Evolutionary conservation across 345 rosid genomes (phyloP), one percentile per base, ranked within the genome.

Genomic region (Triadica sebifera): DNA sequence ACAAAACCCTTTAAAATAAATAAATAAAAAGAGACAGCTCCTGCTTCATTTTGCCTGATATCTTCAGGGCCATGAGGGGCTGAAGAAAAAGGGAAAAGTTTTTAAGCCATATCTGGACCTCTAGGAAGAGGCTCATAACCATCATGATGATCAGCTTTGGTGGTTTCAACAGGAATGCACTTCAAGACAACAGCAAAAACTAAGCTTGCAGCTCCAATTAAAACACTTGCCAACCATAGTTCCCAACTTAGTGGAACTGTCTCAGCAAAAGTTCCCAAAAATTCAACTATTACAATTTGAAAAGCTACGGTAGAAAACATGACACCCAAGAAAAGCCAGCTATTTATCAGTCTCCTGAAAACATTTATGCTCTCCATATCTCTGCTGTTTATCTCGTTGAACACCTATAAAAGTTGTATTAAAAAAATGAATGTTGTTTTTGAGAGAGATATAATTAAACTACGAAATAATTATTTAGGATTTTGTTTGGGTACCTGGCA

Each of bases 321-420:
- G 15, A 91, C 90, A 12, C 74, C 77, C 25, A 87, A 45, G 87
- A 91, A 91, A 5, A 88, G 77, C 92, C 92, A 85, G 83, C 91
- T 89, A 22, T 58, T 65, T 38, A 87, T 84, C 25, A 89, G 74
- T 66, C 89, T 90, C 3, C 25, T 53, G 71, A 91, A 84, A 11
- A 91, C 89, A 25, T 89, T 88, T 69, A 89, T 82, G 87, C 85
- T 88, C 84, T 85, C 92, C 83, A 89, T 88, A 15, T 91, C 96
- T 3, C 93, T 77, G 91, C 92, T 89, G 76, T 85, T 91, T 68
- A 91, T 86, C 73, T 91, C 93, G 64, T 89, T 91, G 88, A 91
- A 91, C 11, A 91, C 93, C 97, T 91, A 77, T 45, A 43, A 56
- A 38, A 43, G 5, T 34, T 2, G 38, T 24, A 43, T 24, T 13